A percentile compares a stretch with the other conserved stretches of the same genome.
phyloP scores from a whole-genome alignment of 2,329 filamentous ascomycete genomes.

The Ophiostoma angusticollis region DNA sequence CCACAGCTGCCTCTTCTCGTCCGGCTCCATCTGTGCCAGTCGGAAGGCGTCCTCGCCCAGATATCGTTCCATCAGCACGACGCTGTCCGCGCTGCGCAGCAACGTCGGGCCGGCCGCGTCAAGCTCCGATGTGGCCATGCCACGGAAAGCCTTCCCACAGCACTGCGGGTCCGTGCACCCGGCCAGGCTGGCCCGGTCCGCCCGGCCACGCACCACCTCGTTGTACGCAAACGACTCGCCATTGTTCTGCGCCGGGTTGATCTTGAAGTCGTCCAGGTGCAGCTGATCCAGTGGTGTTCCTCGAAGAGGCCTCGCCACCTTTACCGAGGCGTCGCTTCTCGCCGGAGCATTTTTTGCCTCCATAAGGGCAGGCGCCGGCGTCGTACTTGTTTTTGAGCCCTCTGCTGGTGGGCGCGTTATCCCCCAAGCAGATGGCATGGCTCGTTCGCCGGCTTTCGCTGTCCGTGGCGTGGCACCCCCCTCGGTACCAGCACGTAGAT shows the following conservation, averaged over 20 bases:
- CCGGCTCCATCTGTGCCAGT: constrained; percentile 41
- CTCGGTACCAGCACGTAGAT: not conserved
- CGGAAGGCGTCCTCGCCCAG: constrained; percentile 47
- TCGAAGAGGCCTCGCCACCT: constrained; percentile 31
- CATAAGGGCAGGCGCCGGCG: no score
- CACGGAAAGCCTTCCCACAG: constrained; percentile 59
- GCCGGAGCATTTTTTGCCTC: not conserved
- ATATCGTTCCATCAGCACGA: constrained; percentile 40
- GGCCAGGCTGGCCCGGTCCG: constrained; percentile 55
- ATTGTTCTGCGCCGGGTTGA: constrained; percentile 61
- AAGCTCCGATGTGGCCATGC: constrained; percentile 45
- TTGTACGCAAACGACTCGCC: constrained; percentile 60
- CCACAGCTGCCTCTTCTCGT: constrained; percentile 54
- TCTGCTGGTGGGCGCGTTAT: no score
- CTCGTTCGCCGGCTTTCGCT: no score
- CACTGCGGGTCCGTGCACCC: constrained; percentile 67
- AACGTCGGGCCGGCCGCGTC: constrained; percentile 20
- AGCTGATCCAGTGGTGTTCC: constrained; percentile 44
- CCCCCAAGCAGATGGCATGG: no score
- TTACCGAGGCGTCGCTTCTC: constrained; percentile 2
- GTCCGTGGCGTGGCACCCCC: not conserved
- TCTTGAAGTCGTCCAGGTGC: constrained; percentile 60
- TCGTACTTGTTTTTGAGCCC: no score
- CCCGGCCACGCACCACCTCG: constrained; percentile 59
- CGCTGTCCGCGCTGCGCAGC: constrained; percentile 27